Percentiles rank a stretch among this genome's conserved stretches.
These are phyloP conservation scores for Neurospora sp. DNA, from an alignment of 2,329 filamentous ascomycete species.

Conservation along the genomic window DNA sequence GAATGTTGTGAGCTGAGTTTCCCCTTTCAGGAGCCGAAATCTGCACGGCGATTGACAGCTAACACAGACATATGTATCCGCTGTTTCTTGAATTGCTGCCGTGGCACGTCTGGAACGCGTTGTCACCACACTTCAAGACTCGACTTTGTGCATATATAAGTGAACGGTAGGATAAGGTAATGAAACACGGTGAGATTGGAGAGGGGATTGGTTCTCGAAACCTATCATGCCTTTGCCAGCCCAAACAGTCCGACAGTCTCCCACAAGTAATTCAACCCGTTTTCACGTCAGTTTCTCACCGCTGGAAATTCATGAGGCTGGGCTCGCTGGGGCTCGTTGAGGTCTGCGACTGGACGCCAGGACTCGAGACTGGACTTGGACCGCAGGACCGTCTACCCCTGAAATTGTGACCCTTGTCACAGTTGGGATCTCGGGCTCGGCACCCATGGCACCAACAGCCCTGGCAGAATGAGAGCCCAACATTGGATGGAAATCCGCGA, in stretches of 20 bases:
- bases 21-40: background rate
- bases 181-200: background rate
- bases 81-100: background rate
- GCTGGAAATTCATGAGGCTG: constrained; percentile 10
- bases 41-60: background rate
- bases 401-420: constrained; percentile 2
- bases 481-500: background rate
- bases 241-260: background rate
- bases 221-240: background rate
- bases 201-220: background rate
- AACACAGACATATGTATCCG: background rate
- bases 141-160: background rate
- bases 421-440: constrained; percentile 1
- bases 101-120: background rate
- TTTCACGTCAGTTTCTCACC: constrained; percentile 1
- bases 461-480: background rate
- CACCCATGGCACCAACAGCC: background rate
- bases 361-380: background rate
- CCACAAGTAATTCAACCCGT: background rate
- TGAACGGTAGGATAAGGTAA: background rate
- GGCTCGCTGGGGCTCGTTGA: background rate
- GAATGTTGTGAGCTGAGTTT: background rate
- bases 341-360: background rate
- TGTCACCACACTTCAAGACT: background rate
- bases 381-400: background rate